phyloP scores from a whole-genome alignment of 768 basidiomycete genomes.

The Pleurotus tuoliensis region DNA sequence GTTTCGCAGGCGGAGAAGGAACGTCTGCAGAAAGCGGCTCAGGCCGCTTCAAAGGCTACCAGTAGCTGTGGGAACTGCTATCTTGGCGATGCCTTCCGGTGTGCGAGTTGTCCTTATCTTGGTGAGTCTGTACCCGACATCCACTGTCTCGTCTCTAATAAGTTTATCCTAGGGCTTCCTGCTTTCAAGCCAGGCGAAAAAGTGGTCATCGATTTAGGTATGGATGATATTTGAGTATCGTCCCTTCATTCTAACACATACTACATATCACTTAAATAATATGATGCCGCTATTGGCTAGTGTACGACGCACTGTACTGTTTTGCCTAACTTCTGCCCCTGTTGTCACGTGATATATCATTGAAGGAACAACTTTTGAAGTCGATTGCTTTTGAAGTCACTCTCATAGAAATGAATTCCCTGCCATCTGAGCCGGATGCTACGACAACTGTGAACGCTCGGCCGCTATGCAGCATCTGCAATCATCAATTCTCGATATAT shows the following conservation, averaged over 20 bases:
- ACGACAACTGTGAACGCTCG: conserved; percentile 16
- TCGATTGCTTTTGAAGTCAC: too few species aligned
- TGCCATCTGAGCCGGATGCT: too few species aligned
- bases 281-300: background rate
- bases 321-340: too few species aligned
- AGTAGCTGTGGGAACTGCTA: conserved; percentile 98
- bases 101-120: conserved; percentile 92
- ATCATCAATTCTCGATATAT: conserved; percentile 50
- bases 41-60: conserved; percentile 79
- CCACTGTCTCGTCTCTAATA: conserved; percentile 9
- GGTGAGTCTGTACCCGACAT: conserved; percentile 54
- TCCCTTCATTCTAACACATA: background rate
- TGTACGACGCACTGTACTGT: background rate
- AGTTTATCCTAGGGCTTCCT: conserved; percentile 69
- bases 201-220: conserved; percentile 84
- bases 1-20: conserved; percentile 59
- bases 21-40: conserved; percentile 61
- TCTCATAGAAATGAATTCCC: too few species aligned
- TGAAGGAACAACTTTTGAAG: too few species aligned
- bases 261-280: background rate
- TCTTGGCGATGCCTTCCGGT: conserved; percentile 96
- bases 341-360: too few species aligned
- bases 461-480: conserved; percentile 48
- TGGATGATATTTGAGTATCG: conserved; percentile 74
- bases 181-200: conserved; percentile 99